Evolutionary conservation across 176 grass and related monocot species (phyloP), one percentile per base, ranked within the genome.

Genomic region (Bolboschoenus planiculmis): DNA sequence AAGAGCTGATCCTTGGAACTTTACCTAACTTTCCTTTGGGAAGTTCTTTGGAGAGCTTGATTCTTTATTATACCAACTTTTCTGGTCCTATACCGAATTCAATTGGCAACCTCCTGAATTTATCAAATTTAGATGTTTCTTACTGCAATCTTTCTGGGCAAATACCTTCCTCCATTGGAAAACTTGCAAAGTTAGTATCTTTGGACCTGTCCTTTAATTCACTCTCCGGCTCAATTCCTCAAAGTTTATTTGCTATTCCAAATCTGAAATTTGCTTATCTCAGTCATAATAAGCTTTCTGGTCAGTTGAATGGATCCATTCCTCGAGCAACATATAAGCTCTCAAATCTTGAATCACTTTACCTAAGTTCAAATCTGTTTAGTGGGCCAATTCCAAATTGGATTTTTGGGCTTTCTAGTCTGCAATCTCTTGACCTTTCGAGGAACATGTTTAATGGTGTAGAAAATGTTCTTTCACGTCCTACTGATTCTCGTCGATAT

Each of bases 361-460:
- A 9, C 31, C 21, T 73, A 43, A 42, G 0, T 0, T 0, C 0
- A 2, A 90, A 87, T 33, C 61, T 87, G 14, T 11, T 90, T 0
- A n/a, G 31, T 0, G 71, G 88, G 0, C 5, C 40, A 60, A 81
- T 90, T 79, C 85, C 88, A 3, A 56, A 50, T 42, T 90, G 84
- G n/a, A 26, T 70, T n/a, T 30, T 87, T 24, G 58, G 68, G 15
- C 62, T 85, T 36, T 39, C 37, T 68, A 61, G 23, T 50, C 79
- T 86, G 57, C 0, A 7, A 8, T 0, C 0, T 73, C 20, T 89
- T 2, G 0, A 0, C 7, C 50, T 89, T 33, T 7, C 0, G 0
- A 62, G 58, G 50, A 89, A 87, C 51, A 60, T 79, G 4, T 84
- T 90, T 20, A 47, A 78, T 14, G 88, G 33, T 14, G 75, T 62